Evolutionary conservation across 192 early-diverging fungal species (phyloP).

Genomic region (Coemansia sp.): DNA sequence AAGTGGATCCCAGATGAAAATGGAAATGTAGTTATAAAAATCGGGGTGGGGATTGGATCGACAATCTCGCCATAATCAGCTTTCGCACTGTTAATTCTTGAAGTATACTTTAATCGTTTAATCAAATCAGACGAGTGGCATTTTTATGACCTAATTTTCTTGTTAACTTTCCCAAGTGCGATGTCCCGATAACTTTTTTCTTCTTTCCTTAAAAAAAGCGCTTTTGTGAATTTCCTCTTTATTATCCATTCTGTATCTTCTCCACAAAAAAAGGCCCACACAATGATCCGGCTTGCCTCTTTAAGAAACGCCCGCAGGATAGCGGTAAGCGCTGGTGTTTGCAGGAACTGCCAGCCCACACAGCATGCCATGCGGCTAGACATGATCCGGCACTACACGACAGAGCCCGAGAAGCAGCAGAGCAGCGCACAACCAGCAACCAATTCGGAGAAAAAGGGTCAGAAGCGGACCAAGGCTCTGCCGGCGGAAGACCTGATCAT

Average conservation of each 20-base stretch:
- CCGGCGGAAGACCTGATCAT: constrained; percentile 13
- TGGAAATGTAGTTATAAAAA: too few relatives aligned
- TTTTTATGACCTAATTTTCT: too few relatives aligned
- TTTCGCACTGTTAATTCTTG: too few relatives aligned
- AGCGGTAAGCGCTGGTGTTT: not conserved
- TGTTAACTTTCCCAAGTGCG: too few relatives aligned
- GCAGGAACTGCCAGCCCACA: too few relatives aligned
- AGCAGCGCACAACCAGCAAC: not conserved
- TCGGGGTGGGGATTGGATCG: too few relatives aligned
- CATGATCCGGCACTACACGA: not conserved
- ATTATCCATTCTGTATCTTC: not conserved
- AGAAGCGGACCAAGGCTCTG: not conserved
- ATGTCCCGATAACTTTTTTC: not conserved
- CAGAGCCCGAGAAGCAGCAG: not conserved
- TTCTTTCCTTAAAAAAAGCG: not conserved
- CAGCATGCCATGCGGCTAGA: not conserved
- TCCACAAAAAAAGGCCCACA: not conserved
- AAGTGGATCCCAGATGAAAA: too few relatives aligned
- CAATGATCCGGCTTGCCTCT: not conserved
- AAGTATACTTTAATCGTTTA: too few relatives aligned
- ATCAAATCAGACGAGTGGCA: too few relatives aligned
- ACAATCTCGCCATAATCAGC: too few relatives aligned
- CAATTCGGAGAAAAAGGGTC: not conserved
- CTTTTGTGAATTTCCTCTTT: not conserved
- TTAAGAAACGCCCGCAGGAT: not conserved